These are phyloP conservation scores for Phaseolus coccineus DNA, from an alignment of 331 rosid species.

Conservation along the genomic window DNA sequence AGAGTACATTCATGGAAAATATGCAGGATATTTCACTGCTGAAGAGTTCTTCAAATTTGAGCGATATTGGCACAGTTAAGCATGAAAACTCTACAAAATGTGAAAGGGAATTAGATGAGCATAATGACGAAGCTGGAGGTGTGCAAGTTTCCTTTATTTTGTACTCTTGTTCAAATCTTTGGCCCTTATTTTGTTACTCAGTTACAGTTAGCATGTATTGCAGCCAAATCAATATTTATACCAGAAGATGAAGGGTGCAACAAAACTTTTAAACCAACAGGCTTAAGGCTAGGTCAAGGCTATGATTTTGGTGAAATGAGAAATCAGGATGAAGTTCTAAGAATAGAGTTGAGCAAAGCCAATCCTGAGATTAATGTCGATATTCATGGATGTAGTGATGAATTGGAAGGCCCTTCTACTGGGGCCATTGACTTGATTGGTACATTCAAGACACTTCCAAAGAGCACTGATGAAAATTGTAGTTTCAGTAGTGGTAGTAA, in stretches of 20 bases:
- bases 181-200: conserved; percentile 28
- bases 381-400: conserved; percentile 47
- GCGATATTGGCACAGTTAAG: conserved; percentile 44
- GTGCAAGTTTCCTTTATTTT: conserved; percentile 34
- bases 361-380: conserved; percentile 42
- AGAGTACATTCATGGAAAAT: conserved; percentile 61
- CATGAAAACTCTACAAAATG: conserved; percentile 45
- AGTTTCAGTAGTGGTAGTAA: conserved; percentile 45
- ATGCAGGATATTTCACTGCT: conserved; percentile 63
- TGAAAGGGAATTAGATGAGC: conserved; percentile 48
- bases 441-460: conserved; percentile 53
- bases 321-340: conserved; percentile 48
- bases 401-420: conserved; percentile 49
- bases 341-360: conserved; percentile 47
- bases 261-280: conserved; percentile 45
- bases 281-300: conserved; percentile 50
- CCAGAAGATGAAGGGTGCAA: conserved; percentile 48
- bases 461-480: conserved; percentile 43
- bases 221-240: conserved; percentile 57
- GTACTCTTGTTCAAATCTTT: not conserved
- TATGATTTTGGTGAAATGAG: conserved; percentile 42
- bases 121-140: conserved; percentile 55
- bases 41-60: conserved; percentile 59
- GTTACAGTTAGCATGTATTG: conserved; percentile 37
- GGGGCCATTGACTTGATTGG: conserved; percentile 79